Conservation (phyloP, 2,329 filamentous ascomycete species). For the Didymella pinodella region DNA sequence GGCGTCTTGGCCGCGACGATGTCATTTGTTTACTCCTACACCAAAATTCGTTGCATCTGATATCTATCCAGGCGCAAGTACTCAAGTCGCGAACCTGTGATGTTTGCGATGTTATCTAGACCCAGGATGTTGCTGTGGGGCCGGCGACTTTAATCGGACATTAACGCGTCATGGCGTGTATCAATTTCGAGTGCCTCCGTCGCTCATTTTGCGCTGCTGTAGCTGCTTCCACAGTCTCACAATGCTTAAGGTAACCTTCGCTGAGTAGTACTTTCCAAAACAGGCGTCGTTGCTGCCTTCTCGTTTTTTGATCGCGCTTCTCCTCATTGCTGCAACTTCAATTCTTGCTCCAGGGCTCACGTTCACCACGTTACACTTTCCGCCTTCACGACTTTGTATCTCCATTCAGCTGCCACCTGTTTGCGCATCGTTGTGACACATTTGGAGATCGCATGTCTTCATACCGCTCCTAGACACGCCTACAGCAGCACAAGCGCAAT, state of each 20-base stretch:
- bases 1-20: slow-evolving; percentile 1
- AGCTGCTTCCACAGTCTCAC: slow-evolving; percentile 1
- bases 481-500: slow-evolving; percentile 20
- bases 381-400: not conserved
- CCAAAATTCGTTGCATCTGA: not conserved
- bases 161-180: slow-evolving; percentile 24
- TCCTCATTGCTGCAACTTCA: not conserved
- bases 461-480: not conserved
- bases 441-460: not conserved
- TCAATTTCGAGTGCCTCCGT: slow-evolving; percentile 17
- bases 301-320: slow-evolving; percentile 1
- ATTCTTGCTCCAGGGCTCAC: not conserved
- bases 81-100: not conserved
- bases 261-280: not conserved
- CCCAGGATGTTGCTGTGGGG: slow-evolving; percentile 15
- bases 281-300: not conserved
- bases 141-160: slow-evolving; percentile 16
- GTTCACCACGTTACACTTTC: slow-evolving; percentile 12
- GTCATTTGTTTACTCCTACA: not conserved
- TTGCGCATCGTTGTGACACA: not conserved
- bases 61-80: not conserved
- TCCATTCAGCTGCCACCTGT: slow-evolving; percentile 1
- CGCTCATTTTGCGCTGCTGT: slow-evolving; percentile 9
- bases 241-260: not conserved
- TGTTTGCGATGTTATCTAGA: slow-evolving; percentile 4